phyloP scores from a whole-genome alignment of 2,329 filamentous ascomycete species.

The Trichocomaceae sp. region DNA sequence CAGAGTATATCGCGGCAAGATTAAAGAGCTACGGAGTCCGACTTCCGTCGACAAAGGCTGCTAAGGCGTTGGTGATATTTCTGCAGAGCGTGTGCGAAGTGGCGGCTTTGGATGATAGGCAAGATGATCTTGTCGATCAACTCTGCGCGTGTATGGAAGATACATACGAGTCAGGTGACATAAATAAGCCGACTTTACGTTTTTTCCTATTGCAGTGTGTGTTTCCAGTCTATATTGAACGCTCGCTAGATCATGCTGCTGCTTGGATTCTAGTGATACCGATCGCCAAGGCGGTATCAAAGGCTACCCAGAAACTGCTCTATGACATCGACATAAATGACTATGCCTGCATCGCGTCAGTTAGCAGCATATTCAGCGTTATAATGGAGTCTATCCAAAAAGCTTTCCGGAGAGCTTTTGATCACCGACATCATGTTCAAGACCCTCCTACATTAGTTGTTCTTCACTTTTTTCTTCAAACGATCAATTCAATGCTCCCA shows the following conservation, averaged over 20 bases:
- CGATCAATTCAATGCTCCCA: slow-evolving; percentile 36
- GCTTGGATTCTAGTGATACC: slow-evolving; percentile 50
- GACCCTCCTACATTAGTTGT: slow-evolving; percentile 35
- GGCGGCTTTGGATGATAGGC: slow-evolving; percentile 52
- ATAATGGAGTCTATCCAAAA: slow-evolving; percentile 34
- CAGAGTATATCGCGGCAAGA: slow-evolving; percentile 56
- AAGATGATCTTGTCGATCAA: slow-evolving; percentile 50
- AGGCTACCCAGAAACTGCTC: slow-evolving; percentile 39
- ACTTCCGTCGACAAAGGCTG: slow-evolving; percentile 42
- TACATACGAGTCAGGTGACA: slow-evolving; percentile 36
- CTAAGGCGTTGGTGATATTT: slow-evolving; percentile 53
- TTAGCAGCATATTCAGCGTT: slow-evolving; percentile 30
- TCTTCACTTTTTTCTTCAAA: slow-evolving; percentile 34
- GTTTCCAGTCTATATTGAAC: slow-evolving; percentile 52
- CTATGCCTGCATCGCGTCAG: slow-evolving; percentile 29
- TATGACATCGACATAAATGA: slow-evolving; percentile 42
- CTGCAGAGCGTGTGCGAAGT: slow-evolving; percentile 54
- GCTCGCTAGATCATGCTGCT: slow-evolving; percentile 37
- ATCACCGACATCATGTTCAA: slow-evolving; percentile 28
- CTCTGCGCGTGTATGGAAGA: slow-evolving; percentile 45
- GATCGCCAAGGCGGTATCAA: slow-evolving; percentile 43
- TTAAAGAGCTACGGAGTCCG: slow-evolving; percentile 54
- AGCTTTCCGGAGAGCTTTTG: slow-evolving; percentile 32
- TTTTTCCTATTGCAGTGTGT: slow-evolving; percentile 48
- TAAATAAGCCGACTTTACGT: slow-evolving; percentile 42